Conservation (phyloP, 192 early-diverging fungal species). For the Linnemannia zychae region DNA sequence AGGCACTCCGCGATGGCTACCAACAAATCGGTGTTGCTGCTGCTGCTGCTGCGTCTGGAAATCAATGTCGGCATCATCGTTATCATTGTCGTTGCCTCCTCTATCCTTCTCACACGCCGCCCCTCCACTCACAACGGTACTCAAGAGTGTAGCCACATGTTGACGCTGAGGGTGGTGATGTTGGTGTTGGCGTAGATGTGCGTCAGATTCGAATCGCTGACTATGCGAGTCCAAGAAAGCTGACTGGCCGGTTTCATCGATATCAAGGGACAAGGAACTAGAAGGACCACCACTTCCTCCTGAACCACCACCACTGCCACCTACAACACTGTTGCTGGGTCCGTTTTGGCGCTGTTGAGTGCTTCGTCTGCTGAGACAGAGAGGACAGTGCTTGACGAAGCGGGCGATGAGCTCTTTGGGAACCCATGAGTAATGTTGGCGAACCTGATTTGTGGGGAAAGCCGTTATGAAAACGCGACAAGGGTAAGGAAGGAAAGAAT, state of each 20-base stretch:
- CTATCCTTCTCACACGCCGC: not conserved
- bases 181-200: not conserved
- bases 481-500: not conserved
- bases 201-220: not conserved
- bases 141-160: not conserved
- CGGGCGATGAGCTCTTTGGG: conserved; percentile 65
- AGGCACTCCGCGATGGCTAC: not conserved
- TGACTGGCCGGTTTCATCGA: not conserved
- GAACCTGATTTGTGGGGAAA: conserved; percentile 34
- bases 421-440: conserved; percentile 62
- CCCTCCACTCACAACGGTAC: not conserved
- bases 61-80: not conserved
- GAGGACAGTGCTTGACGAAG: conserved; percentile 61
- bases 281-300: not conserved
- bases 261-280: not conserved
- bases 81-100: not conserved
- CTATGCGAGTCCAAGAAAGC: not conserved
- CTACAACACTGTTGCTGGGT: not conserved
- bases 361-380: conserved; percentile 57
- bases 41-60: not conserved
- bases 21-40: not conserved
- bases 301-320: not conserved
- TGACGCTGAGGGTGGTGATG: not conserved
- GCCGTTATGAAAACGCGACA: not conserved
- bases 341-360: conserved; percentile 26